Base-by-base conservation (phyloP, 2,329 filamentous ascomycete genomes). In the Trichoderma gracile region DNA sequence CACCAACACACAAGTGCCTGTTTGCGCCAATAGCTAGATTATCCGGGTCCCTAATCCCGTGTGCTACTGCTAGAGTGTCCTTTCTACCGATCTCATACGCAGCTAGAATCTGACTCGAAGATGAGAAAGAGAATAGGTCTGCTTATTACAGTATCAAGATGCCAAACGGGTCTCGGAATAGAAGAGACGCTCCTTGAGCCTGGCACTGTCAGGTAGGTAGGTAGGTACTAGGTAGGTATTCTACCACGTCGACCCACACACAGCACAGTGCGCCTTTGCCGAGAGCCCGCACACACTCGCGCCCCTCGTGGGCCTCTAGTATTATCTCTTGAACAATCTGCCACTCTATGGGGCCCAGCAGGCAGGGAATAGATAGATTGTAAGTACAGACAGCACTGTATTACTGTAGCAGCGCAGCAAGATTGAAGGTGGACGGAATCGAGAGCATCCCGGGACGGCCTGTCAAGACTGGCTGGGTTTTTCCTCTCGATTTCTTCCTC, bases 281-380 rank as follows among this genome's bases (percentile, higher is more conserved):
- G 17, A 27, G 21, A 46, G 42, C 61, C 45, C 61, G 21, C 61
- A 57, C 61, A 19, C 46, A 5, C 27, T 33, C 15, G 61, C 53
- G 52, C 61, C 54, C 61, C 61, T 58, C 61, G 12, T 58, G 53
- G 45, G 46, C 53, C 61, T 49, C n/a, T n/a, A n/a, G n/a, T n/a
- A 50, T 49, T 53, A 62, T 62, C 57, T 60, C 38, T 52, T 55
- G 45, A 52, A 64, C 61, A 64, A 64, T 64, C 61, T 64, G 45
- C 61, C 53, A 64, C 53, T 43, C 33, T 43, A 64, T 56, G 61
- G 61, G 61, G 61, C 61, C 57, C 53, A 25, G 52, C 52, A 33
- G 42, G 45, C 53, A 64, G 54, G 61, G 53, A 64, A 64, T 52
- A 38, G 33, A 38, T 38, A 38, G 33, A 38, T 38, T 12, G 33